A percentile compares a stretch with the other conserved stretches of the same genome.
These are phyloP conservation scores for Lathyrus oleraceus DNA, from an alignment of 306 rosid species.

Conservation along the genomic window DNA sequence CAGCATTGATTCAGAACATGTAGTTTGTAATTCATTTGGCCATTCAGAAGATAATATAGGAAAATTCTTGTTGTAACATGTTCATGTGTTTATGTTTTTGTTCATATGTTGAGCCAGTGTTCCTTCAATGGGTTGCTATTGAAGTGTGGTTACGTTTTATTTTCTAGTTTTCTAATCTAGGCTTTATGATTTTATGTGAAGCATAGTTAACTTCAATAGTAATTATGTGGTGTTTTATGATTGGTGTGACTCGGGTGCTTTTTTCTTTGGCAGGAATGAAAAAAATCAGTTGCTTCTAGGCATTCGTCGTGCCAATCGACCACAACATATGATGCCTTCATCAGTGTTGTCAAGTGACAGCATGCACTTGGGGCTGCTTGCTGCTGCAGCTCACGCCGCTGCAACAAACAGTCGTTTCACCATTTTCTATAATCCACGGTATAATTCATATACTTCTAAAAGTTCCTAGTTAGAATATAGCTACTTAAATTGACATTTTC, in stretches of 20 bases:
- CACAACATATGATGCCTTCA: slow-evolving; percentile 95
- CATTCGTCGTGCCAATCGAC: slow-evolving; percentile 82
- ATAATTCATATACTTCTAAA: slow-evolving; percentile 18
- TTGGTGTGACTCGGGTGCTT: slow-evolving; percentile 11
- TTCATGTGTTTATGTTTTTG: slow-evolving; percentile 6
- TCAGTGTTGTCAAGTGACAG: slow-evolving; percentile 97
- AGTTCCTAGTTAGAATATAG: neutral
- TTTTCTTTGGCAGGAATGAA: slow-evolving; percentile 70
- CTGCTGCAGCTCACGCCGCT: slow-evolving; percentile 99
- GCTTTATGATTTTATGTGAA: neutral
- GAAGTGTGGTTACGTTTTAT: neutral
- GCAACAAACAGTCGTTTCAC: slow-evolving; percentile 94
- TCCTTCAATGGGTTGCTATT: slow-evolving; percentile 24
- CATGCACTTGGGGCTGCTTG: slow-evolving; percentile 99
- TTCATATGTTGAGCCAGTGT: slow-evolving; percentile 11
- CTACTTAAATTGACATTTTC: neutral
- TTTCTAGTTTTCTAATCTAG: slow-evolving; percentile 4
- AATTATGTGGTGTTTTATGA: slow-evolving; percentile 7
- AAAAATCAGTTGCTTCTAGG: slow-evolving; percentile 92
- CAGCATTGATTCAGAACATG: slow-evolving; percentile 5
- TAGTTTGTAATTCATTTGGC: slow-evolving; percentile 13
- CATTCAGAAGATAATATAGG: slow-evolving; percentile 14
- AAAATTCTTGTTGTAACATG: neutral
- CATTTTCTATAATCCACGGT: slow-evolving; percentile 96
- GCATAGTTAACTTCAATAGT: neutral